Conservation (phyloP, 2,329 filamentous ascomycete species). For the Dactylellina sp. region DNA sequence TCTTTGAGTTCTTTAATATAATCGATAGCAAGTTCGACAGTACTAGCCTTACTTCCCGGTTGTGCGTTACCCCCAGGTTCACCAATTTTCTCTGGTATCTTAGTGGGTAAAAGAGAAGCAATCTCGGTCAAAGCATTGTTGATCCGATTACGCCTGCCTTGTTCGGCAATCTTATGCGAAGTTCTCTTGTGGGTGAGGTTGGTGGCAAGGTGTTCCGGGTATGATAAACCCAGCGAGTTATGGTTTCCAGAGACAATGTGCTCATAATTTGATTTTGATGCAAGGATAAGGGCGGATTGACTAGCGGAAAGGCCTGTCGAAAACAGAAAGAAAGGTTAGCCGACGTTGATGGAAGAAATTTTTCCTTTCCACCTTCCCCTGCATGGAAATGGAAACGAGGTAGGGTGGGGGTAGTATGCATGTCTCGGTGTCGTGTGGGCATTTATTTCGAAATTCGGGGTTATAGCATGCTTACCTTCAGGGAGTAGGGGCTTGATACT, state of each 20-base stretch:
- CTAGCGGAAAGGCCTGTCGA: constrained; percentile 67
- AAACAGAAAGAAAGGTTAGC: constrained; percentile 53
- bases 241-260: constrained; percentile 94
- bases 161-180: constrained; percentile 97
- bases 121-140: constrained; percentile 94
- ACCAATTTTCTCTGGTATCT: constrained; percentile 59
- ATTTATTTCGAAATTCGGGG: constrained; percentile 52
- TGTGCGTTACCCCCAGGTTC: constrained; percentile 31
- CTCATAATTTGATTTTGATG: constrained; percentile 97
- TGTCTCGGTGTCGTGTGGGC: constrained; percentile 52
- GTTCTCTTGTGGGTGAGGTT: constrained; percentile 96
- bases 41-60: constrained; percentile 82
- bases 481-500: constrained; percentile 92
- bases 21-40: constrained; percentile 95
- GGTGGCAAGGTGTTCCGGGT: constrained; percentile 89
- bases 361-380: constrained; percentile 28
- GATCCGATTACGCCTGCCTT: constrained; percentile 93
- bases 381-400: constrained; percentile 20
- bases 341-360: constrained; percentile 20
- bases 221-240: constrained; percentile 83
- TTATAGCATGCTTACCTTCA: constrained; percentile 68
- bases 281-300: constrained; percentile 78
- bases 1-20: constrained; percentile 89
- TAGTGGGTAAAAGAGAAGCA: constrained; percentile 81
- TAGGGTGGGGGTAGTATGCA: constrained; percentile 20